Conservation (phyloP, 805 yeast genomes). For the Candida sonorensis region DNA sequence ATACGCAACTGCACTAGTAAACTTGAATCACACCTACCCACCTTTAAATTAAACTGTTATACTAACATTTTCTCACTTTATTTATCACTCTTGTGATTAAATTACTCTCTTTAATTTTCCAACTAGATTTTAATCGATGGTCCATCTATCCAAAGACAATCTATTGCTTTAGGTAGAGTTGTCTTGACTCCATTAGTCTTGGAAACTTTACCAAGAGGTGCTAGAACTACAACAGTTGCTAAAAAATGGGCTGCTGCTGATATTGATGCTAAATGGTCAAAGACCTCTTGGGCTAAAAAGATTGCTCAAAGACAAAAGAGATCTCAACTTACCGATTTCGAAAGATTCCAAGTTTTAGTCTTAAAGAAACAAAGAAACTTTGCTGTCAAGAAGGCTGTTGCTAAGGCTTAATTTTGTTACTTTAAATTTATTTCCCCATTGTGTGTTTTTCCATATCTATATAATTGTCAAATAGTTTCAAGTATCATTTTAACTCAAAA, state of each 20-base stretch:
- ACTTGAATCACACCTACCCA: too few species aligned
- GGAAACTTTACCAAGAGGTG: constrained; percentile 86
- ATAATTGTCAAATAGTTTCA: too few species aligned
- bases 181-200: constrained; percentile 89
- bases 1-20: too few species aligned
- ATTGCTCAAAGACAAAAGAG: constrained; percentile 93
- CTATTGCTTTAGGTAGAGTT: constrained; percentile 78
- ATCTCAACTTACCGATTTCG: constrained; percentile 90
- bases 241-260: constrained; percentile 94
- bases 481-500: too few species aligned
- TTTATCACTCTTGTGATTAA: constrained; percentile 2
- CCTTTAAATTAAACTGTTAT: too few species aligned
- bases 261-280: constrained; percentile 84
- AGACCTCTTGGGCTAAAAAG: constrained; percentile 96
- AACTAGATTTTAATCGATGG: constrained; percentile 87
- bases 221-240: constrained; percentile 75
- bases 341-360: constrained; percentile 98
- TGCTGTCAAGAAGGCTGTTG: constrained; percentile 92
- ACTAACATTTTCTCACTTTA: constrained; percentile 3
- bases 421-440: neutral
- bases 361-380: constrained; percentile 96
- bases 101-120: neutral
- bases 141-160: constrained; percentile 93
- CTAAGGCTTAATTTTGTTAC: constrained; percentile 81
- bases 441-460: neutral